phyloP scores from a whole-genome alignment of 2,329 filamentous ascomycete species.

The Fusarium staphyleae region DNA sequence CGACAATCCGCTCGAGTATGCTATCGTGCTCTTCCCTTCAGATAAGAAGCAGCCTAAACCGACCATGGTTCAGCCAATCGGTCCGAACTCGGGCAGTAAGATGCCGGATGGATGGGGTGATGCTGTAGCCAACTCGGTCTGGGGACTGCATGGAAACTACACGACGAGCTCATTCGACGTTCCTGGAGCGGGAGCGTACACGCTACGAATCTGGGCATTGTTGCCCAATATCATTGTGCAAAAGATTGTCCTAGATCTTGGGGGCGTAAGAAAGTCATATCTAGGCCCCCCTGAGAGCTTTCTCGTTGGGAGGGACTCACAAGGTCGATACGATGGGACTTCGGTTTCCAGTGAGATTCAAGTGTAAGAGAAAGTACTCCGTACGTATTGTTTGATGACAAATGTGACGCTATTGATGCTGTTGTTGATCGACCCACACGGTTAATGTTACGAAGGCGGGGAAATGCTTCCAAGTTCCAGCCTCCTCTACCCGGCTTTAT shows the following conservation, averaged over 20 bases:
- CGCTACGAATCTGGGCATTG: slow-evolving; percentile 58
- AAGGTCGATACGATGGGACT: slow-evolving; percentile 22
- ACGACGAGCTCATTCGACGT: slow-evolving; percentile 55
- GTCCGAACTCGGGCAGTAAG: slow-evolving; percentile 15
- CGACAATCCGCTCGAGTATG: slow-evolving; percentile 58
- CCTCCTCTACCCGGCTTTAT: too few relatives aligned
- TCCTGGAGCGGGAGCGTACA: slow-evolving; percentile 54
- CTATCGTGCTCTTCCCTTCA: slow-evolving; percentile 54
- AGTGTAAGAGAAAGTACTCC: background rate
- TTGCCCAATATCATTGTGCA: slow-evolving; percentile 62
- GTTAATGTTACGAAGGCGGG: too few relatives aligned
- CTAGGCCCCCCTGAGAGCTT: slow-evolving; percentile 65
- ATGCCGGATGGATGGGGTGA: slow-evolving; percentile 32
- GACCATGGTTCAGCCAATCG: slow-evolving; percentile 19
- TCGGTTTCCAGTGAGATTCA: slow-evolving; percentile 1
- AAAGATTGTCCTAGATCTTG: slow-evolving; percentile 63
- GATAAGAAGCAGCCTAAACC: slow-evolving; percentile 30
- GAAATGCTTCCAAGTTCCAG: too few relatives aligned
- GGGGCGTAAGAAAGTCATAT: slow-evolving; percentile 61
- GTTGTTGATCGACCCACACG: too few relatives aligned
- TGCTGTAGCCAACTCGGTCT: slow-evolving; percentile 53
- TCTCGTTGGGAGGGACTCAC: slow-evolving; percentile 34
- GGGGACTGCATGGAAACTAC: slow-evolving; percentile 54
- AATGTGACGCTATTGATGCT: too few relatives aligned
- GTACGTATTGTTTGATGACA: too few relatives aligned